Conservation (phyloP, 2,329 filamentous ascomycete species). For the Aspergillus vadensis region DNA sequence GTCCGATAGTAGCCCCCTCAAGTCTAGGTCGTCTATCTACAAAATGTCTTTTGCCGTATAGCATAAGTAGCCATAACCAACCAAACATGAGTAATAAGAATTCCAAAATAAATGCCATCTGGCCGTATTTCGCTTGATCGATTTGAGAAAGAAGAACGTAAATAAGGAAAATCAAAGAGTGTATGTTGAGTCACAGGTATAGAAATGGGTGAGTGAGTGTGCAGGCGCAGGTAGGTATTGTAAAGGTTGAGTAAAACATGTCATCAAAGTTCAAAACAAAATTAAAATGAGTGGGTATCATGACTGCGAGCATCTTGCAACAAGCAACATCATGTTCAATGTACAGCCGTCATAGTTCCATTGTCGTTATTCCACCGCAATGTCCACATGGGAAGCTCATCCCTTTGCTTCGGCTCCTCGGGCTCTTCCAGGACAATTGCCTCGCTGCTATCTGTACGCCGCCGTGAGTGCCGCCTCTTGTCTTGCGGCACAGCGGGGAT, state of each 20-base stretch:
- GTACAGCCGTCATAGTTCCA: slow-evolving; percentile 38
- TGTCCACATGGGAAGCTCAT: slow-evolving; percentile 50
- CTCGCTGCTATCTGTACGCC: slow-evolving; percentile 48
- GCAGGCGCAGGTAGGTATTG: slow-evolving; percentile 10
- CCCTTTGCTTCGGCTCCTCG: slow-evolving; percentile 57
- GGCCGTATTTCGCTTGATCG: neutral
- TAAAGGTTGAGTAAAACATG: neutral
- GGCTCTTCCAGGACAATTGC: slow-evolving; percentile 49
- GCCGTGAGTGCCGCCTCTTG: slow-evolving; percentile 40
- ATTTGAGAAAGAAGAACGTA: neutral
- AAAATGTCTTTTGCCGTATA: neutral
- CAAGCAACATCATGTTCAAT: slow-evolving; percentile 27
- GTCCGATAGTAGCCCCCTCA: neutral
- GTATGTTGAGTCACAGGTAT: slow-evolving; percentile 9
- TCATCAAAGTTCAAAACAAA: neutral
- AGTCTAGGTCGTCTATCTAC: neutral
- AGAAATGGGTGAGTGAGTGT: slow-evolving; percentile 2
- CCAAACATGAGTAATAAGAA: neutral
- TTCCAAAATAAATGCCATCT: neutral
- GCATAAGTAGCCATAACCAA: slow-evolving; percentile 2
- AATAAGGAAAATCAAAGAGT: slow-evolving; percentile 12
- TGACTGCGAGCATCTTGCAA: slow-evolving; percentile 1
- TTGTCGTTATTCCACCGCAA: slow-evolving; percentile 47
- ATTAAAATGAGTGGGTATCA: slow-evolving; percentile 6
- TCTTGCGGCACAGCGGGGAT: slow-evolving; percentile 37